Evolutionary conservation across 805 yeast genomes (phyloP), one percentile per base, ranked within the genome.

Genomic region (Wickerhamomyces chambardii): DNA sequence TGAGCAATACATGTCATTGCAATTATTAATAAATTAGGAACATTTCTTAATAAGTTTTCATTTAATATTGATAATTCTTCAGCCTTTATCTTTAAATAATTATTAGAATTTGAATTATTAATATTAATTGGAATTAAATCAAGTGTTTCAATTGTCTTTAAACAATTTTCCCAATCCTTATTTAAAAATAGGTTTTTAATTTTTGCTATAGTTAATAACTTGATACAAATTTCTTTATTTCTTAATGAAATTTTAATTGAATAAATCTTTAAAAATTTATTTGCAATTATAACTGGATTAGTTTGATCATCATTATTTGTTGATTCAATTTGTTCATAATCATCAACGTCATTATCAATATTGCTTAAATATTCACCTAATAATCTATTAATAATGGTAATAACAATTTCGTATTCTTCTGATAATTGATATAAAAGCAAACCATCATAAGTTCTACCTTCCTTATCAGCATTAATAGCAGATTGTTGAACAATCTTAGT

Each of bases 401-500:
- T 70, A 12, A 86, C 97, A 22, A 82, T 78, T 51, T 83, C 82
- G 55, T 82, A 82, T 46, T 89, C 95, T 58, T 84, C 94, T 32
- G 95, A 76, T 44, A 90, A 70, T 58, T 89, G 95, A 54, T 84
- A 90, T 36, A 92, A 68, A 38, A 84, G 64, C 41, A 92, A 70
- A 15, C 96, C 84, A 51, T 92, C 97, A 41, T 80, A 75, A 12
- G 76, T 68, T 50, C 95, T 71, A 7, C 97, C 97, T 49, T 89
- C 97, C 46, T 85, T 92, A 48, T 84, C 92, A 14, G 96, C 95
- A 45, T 75, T 76, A 30, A 68, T 68, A 4, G 97, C 97, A 21
- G 95, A 87, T 40, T 75, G 77, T 52, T 83, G 94, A 4, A 92
- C 79, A 29, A 90, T 86, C 39, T 73, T 72, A 41, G 67, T 69